Base-by-base conservation (phyloP, 1,284 basidiomycete species). In the Tylopilus sp. region DNA sequence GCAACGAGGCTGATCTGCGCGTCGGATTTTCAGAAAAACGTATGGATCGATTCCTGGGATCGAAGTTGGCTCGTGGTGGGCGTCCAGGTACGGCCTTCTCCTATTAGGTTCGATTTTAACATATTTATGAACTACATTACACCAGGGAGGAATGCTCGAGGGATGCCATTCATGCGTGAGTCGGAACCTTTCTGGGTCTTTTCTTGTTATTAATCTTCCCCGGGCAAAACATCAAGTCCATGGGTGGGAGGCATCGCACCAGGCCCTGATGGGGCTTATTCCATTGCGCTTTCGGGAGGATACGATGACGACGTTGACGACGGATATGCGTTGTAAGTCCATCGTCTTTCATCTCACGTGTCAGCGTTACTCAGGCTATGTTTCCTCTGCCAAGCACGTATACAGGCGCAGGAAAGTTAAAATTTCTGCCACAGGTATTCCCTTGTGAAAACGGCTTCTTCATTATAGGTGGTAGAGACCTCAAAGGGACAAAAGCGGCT, bases 231-330 rank as follows among this genome's bases (percentile, higher is more conserved):
- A 16, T 29, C 4, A 30, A 60, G 86, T 1, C 89, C 90, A 0
- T 83, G 79, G 74, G 90, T 92, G 2, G 85, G 77, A 23, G 90
- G 90, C 0, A 92, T 93, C 31, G 71, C 84, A 10, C 76, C 78
- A 4, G 81, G 82, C 4, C 68, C 70, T 1, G 53, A 81, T 2
- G 90, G 91, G 2, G 88, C 88, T 7, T 88, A 85, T 59, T 88
- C 84, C 42, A 76, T 93, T 9, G 89, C 85, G 2, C 74, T 93
- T 7, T 89, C 86, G 39, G 90, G 90, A 13, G 88, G 88, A 2
- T 93, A 92, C 56, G 86, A 89, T 34, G 90, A 92, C 51, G 90
- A 92, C 56, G 77, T 92, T 18, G 90, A 92, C 55, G 63, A 82
- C 3, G 90, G 90, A 44, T 81, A 89, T 51, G 84, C 74, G 4